Evolutionary conservation across 495 filamentous ascomycete species (phyloP).

Genomic region (Aspergillus nidulans): DNA sequence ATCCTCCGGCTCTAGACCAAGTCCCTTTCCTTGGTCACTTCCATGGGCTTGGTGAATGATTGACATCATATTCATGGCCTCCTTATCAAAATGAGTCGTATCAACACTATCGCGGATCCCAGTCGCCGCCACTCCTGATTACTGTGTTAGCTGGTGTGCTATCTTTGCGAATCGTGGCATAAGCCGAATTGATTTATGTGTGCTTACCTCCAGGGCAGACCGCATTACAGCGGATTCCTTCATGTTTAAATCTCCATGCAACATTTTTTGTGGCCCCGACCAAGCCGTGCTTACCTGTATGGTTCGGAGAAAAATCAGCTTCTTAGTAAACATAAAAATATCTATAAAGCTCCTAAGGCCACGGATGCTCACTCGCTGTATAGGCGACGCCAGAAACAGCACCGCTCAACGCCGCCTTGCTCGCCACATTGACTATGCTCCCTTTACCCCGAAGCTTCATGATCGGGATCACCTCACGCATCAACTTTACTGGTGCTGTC

Average conservation of each 20-base stretch:
- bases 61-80: neutral
- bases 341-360: too few species aligned
- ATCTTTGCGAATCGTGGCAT: neutral
- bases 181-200: neutral
- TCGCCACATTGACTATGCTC: conserved; percentile 4
- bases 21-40: neutral
- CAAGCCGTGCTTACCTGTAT: conserved; percentile 3
- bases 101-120: neutral
- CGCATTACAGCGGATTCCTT: conserved; percentile 4
- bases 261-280: conserved; percentile 3
- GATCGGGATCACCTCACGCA: neutral
- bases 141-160: neutral
- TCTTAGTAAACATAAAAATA: neutral
- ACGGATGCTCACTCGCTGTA: neutral
- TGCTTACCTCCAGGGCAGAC: conserved; percentile 4
- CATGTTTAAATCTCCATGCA: neutral
- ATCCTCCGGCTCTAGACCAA: neutral
- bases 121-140: neutral
- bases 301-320: too few species aligned
- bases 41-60: neutral
- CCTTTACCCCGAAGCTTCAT: neutral
- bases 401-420: neutral
- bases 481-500: conserved; percentile 3
- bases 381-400: neutral
- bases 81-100: neutral